Evolutionary conservation across 345 rosid species (phyloP).

Genomic region (Citrus reticulata): DNA sequence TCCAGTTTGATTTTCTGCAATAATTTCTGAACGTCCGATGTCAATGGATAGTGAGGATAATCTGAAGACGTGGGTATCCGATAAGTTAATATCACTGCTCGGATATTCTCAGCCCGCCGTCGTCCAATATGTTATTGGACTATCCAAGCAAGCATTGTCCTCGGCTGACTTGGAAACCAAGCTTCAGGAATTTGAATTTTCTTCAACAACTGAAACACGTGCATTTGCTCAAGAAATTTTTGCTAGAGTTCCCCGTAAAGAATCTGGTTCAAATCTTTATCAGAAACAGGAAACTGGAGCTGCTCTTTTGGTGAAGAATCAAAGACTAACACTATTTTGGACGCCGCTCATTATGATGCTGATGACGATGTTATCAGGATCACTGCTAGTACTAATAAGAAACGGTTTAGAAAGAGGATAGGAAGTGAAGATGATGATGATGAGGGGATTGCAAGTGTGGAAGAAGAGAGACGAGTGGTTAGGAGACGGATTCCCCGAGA

Average conservation of each 20-base stretch:
- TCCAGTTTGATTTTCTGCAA: too few species aligned
- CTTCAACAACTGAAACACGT: constrained; percentile 45
- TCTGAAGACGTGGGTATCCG: constrained; percentile 83
- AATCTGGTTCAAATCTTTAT: constrained; percentile 50
- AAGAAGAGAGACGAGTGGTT: constrained; percentile 50
- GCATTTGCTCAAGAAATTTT: constrained; percentile 59
- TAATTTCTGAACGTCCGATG: too few species aligned
- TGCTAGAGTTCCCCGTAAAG: constrained; percentile 50
- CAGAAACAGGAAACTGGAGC: constrained; percentile 84
- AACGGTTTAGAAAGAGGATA: constrained; percentile 81
- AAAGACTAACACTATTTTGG: constrained; percentile 53
- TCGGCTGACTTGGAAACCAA: constrained; percentile 46
- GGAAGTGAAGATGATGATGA: constrained; percentile 66
- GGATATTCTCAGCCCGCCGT: constrained; percentile 70
- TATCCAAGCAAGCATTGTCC: constrained; percentile 66
- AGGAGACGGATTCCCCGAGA: constrained; percentile 43
- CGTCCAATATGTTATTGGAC: constrained; percentile 66
- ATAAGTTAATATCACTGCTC: constrained; percentile 64
- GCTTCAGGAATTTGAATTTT: constrained; percentile 29
- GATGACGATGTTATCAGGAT: constrained; percentile 34
- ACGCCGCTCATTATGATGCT: constrained; percentile 35
- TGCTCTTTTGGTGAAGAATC: constrained; percentile 72
- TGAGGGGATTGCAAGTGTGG: constrained; percentile 45
- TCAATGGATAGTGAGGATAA: constrained; percentile 51
- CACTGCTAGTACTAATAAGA: constrained; percentile 34